Evolutionary conservation across 345 rosid species (phyloP).

Genomic region (Populus davidiana): DNA sequence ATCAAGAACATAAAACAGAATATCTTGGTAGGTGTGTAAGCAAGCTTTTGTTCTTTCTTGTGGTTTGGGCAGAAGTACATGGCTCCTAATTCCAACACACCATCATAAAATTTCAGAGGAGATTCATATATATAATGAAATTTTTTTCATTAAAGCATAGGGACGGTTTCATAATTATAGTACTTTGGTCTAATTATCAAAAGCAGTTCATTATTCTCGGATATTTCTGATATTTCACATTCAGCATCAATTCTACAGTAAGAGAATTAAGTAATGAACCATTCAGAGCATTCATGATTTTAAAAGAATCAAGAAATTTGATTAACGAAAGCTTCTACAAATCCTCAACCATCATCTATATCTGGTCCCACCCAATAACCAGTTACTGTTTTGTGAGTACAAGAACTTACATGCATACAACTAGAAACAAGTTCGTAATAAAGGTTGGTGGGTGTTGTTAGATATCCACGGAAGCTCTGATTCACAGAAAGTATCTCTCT

Average conservation of each 20-base stretch:
- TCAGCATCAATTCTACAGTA: conserved; percentile 11
- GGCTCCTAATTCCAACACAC: background rate
- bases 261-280: background rate
- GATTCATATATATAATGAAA: background rate
- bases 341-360: conserved; percentile 73
- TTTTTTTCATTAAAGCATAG: background rate
- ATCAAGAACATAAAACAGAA: background rate
- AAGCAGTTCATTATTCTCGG: conserved; percentile 1
- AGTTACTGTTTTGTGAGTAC: conserved; percentile 28
- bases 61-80: background rate
- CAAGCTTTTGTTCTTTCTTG: background rate
- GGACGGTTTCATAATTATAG: background rate
- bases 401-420: conserved; percentile 34
- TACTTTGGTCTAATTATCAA: background rate
- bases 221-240: background rate
- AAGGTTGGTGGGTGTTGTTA: conserved; percentile 10
- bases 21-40: background rate
- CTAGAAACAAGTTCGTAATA: conserved; percentile 32
- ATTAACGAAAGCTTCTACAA: conserved; percentile 53
- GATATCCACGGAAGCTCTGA: conserved; percentile 18
- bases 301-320: conserved; percentile 25
- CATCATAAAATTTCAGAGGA: background rate
- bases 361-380: conserved; percentile 82
- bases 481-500: conserved; percentile 19
- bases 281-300: conserved; percentile 5